Base-by-base conservation (phyloP, 2,329 filamentous ascomycete genomes). In the Penicillium sp. region DNA sequence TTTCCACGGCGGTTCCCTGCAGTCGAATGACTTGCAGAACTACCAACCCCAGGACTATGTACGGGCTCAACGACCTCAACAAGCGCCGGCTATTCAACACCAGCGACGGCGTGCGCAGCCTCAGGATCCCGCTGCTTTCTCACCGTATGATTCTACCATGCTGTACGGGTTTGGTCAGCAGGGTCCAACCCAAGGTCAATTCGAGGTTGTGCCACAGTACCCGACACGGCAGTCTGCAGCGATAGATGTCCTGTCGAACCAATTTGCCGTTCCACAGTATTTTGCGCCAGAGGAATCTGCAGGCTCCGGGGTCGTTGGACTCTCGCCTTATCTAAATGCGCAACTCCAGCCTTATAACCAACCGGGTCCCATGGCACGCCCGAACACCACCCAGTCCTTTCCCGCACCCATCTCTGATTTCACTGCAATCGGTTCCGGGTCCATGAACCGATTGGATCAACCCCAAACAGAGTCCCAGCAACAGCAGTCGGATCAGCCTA, bases 121-220 rank as follows among this genome's bases (percentile, higher is more conserved):
- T 9, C 51, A 48, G 15, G 53, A 52, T 23, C 44, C 44, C 4
- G 10, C 53, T 13, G 17, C 31, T n/a, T 51, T 51, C 39, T 17
- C 53, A 13, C 29, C 38, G 2, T 86, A 86, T 67, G 80, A 86
- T 53, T 78, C 84, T 55, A 84, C 85, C 62, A 86, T 93, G 79
- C 88, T 94, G 83, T 96, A 96, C 80, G 88, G 87, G 78, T 88
- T 93, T 69, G 80, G 83, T 71, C 86, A 87, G 72, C 79, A 86
- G 69, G 80, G 79, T 61, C 78, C 77, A 80, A 79, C 77, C 74
- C 85, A 79, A 81, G 88, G 77, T 60, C 76, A 81, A 66, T 96
- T 96, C 79, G 89, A 93, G 75, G 79, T 86, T 71, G 85, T 87
- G 73, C 83, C 87, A 77, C 88, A 88, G 71, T 96, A 91, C 79